Conservation (phyloP, 139 green algal species). For the Chlorokybus atmophyticus region DNA sequence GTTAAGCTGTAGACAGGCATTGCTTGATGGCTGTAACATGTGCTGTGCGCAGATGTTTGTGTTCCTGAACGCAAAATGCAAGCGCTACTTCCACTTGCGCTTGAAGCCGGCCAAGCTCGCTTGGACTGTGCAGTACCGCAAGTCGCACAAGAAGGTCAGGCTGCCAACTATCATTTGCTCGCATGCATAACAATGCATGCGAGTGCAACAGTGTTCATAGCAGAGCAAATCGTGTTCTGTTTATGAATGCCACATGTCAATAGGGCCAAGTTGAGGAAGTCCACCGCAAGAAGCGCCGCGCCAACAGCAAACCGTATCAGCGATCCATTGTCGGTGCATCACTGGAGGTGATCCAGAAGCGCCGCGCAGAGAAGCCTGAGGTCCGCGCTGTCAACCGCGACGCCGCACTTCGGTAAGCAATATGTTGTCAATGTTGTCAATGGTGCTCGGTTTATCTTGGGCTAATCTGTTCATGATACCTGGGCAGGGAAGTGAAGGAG, state of each 20-base stretch:
- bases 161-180: no score
- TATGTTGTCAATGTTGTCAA: not conserved
- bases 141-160: conserved; percentile 95
- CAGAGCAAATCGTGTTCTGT: not conserved
- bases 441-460: not conserved
- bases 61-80: conserved; percentile 92
- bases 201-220: not conserved
- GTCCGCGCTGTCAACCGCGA: conserved; percentile 75
- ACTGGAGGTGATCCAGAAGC: conserved; percentile 90
- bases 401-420: conserved; percentile 58
- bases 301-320: conserved; percentile 38
- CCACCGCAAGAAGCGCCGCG: conserved; percentile 78
- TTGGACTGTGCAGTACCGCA: conserved; percentile 88
- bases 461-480: conserved; percentile 4
- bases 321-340: conserved; percentile 71
- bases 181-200: no score
- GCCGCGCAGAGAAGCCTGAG: conserved; percentile 46
- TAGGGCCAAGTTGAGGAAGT: conserved; percentile 18
- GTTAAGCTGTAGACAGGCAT: conserved; percentile 11
- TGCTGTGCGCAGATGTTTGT: conserved; percentile 61
- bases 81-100: conserved; percentile 74
- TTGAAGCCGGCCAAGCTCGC: conserved; percentile 89
- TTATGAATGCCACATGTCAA: not conserved
- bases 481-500: conserved; percentile 83
- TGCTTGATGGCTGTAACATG: not conserved